Conservation (phyloP, 768 basidiomycete genomes). For the Scleroderma bovista region DNA sequence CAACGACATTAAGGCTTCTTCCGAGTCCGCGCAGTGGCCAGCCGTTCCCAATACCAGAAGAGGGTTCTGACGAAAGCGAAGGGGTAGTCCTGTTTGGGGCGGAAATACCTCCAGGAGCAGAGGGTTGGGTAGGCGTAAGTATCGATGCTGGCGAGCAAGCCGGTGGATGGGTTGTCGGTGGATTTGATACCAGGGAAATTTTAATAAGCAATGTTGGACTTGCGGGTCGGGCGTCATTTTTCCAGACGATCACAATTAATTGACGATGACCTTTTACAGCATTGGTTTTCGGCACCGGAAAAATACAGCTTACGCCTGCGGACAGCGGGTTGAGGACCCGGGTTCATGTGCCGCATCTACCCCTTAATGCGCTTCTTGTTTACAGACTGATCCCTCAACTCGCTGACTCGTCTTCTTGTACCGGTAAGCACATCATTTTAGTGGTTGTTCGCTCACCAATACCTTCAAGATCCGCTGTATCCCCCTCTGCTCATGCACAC, state of each 20-base stretch:
- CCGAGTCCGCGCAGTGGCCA: conserved; percentile 51
- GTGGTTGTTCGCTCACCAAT: conserved; percentile 3
- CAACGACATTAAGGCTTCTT: conserved; percentile 51
- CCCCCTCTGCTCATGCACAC: conserved; percentile 64
- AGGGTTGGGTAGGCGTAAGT: conserved; percentile 48
- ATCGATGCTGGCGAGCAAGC: conserved; percentile 45
- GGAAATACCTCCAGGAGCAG: conserved; percentile 25
- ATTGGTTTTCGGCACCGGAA: conserved; percentile 30
- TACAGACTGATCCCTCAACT: conserved; percentile 47
- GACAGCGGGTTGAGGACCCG: conserved; percentile 32
- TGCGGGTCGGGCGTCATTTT: conserved; percentile 34
- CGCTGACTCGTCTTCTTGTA: conserved; percentile 18
- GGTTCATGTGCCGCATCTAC: conserved; percentile 48
- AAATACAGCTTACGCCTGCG: conserved; percentile 29
- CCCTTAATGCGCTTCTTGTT: conserved; percentile 58
- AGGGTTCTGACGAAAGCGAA: conserved; percentile 72
- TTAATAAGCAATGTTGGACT: conserved; percentile 31
- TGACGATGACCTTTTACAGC: conserved; percentile 27
- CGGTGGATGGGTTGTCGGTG: conserved; percentile 58
- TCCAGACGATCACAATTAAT: neutral
- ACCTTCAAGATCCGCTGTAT: conserved; percentile 43
- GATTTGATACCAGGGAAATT: conserved; percentile 35
- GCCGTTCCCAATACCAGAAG: conserved; percentile 59
- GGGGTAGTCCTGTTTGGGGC: conserved; percentile 64
- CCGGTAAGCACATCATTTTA: conserved; percentile 15